Percentiles rank a stretch among this genome's conserved stretches.
These are phyloP conservation scores for Batrachochytrium dendrobatidis DNA, from an alignment of 371 early-diverging fungal species.

Conservation along the genomic window DNA sequence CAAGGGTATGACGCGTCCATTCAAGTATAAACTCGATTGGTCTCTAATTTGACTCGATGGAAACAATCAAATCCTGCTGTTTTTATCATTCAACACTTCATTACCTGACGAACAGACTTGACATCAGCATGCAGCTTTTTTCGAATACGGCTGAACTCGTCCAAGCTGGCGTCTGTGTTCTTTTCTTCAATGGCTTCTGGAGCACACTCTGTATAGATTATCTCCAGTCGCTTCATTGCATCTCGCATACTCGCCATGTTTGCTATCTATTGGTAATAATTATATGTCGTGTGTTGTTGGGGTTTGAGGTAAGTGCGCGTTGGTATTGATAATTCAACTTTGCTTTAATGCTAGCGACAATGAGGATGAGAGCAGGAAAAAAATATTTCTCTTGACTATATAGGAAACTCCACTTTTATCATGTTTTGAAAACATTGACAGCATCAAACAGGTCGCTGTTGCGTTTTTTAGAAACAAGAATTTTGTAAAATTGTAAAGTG, in stretches of 20 bases:
- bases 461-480: background rate
- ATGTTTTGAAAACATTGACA: background rate
- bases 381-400: background rate
- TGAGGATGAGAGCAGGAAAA: too few species aligned
- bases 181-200: slow-evolving; percentile 30
- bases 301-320: background rate
- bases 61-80: too few species aligned
- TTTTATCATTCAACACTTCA: too few species aligned
- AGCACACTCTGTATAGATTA: slow-evolving; percentile 43
- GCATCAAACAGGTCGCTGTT: background rate
- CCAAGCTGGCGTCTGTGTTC: slow-evolving; percentile 26
- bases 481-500: background rate
- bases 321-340: background rate
- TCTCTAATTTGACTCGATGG: too few species aligned
- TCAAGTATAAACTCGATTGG: too few species aligned
- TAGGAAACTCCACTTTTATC: background rate
- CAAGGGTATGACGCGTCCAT: too few species aligned
- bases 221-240: slow-evolving; percentile 44
- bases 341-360: too few species aligned
- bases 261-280: background rate
- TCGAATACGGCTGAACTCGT: slow-evolving; percentile 44
- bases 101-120: slow-evolving; percentile 28
- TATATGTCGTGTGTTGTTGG: background rate
- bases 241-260: slow-evolving; percentile 36
- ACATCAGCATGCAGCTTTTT: slow-evolving; percentile 40